phyloP scores from a whole-genome alignment of 2,329 filamentous ascomycete genomes.

The Cercospora sesami region DNA sequence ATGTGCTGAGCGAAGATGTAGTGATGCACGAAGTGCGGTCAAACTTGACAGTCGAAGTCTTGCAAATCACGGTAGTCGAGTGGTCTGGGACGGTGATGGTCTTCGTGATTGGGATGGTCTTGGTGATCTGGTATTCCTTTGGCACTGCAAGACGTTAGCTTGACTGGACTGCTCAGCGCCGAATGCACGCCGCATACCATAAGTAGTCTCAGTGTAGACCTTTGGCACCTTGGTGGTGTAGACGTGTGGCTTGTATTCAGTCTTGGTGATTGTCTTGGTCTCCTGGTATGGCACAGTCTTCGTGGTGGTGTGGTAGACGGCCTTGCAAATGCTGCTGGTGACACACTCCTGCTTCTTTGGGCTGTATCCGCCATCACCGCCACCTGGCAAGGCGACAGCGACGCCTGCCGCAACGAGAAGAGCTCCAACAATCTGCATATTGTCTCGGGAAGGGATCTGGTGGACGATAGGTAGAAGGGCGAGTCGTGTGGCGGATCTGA shows the following conservation, averaged over 20 bases:
- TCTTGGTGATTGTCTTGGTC: slow-evolving; percentile 23
- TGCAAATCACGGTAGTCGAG: slow-evolving; percentile 20
- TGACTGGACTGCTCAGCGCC: neutral
- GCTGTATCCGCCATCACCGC: slow-evolving; percentile 6
- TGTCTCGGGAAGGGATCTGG: neutral
- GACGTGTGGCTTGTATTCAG: slow-evolving; percentile 18
- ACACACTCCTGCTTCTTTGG: slow-evolving; percentile 14
- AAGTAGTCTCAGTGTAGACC: slow-evolving; percentile 14
- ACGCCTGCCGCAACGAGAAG: slow-evolving; percentile 21
- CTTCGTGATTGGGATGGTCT: slow-evolving; percentile 19
- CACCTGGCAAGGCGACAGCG: slow-evolving; percentile 23
- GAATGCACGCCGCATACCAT: neutral
- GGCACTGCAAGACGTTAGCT: slow-evolving; percentile 2
- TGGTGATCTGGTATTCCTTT: slow-evolving; percentile 20
- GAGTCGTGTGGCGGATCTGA: neutral
- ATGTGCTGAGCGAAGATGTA: slow-evolving; percentile 11
- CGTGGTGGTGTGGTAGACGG: slow-evolving; percentile 21
- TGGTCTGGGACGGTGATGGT: slow-evolving; percentile 23
- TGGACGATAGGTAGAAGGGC: neutral
- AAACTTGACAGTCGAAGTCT: slow-evolving; percentile 20
- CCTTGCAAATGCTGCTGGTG: slow-evolving; percentile 25
- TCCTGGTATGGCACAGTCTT: slow-evolving; percentile 21
- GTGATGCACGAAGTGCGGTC: slow-evolving; percentile 18
- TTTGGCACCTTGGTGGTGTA: slow-evolving; percentile 17
- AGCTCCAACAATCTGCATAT: slow-evolving; percentile 24